Percentiles rank a stretch among this genome's conserved stretches.
Evolutionary conservation across 371 early-diverging fungal species (phyloP).

Genomic region (Syncephalastrum monosporum): DNA sequence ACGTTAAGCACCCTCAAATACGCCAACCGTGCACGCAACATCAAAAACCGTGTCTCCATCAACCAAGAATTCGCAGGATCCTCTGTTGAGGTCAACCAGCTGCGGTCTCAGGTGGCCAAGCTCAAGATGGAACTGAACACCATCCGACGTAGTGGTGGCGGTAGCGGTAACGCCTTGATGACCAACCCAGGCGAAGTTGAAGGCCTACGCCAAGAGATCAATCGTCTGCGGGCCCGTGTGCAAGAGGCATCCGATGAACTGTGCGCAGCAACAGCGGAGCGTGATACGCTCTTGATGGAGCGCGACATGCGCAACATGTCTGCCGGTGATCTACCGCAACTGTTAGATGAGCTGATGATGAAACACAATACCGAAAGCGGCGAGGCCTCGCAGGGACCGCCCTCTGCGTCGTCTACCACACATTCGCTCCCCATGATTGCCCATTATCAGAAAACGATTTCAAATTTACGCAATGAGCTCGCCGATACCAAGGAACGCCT

Average conservation of each 20-base stretch:
- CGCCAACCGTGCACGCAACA: conserved; percentile 85
- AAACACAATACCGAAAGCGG: background rate
- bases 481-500: conserved; percentile 38
- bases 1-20: conserved; percentile 91
- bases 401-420: conserved; percentile 2
- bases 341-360: background rate
- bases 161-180: background rate
- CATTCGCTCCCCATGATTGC: conserved; percentile 28
- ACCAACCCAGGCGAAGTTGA: conserved; percentile 25
- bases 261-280: conserved; percentile 48
- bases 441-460: conserved; percentile 51
- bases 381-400: background rate
- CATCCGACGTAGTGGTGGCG: conserved; percentile 22
- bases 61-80: conserved; percentile 48
- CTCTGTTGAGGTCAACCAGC: conserved; percentile 61
- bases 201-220: conserved; percentile 45
- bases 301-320: conserved; percentile 18
- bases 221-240: conserved; percentile 48
- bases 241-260: conserved; percentile 46
- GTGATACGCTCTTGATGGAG: conserved; percentile 56
- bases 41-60: conserved; percentile 72
- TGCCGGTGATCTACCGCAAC: conserved; percentile 4
- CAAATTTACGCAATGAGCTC: conserved; percentile 46
- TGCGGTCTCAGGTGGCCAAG: conserved; percentile 64
- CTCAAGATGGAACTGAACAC: conserved; percentile 61